Evolutionary conservation across 768 basidiomycete genomes (phyloP), one percentile per base, ranked within the genome.

Genomic region (Goffeauzyma gilvescens): DNA sequence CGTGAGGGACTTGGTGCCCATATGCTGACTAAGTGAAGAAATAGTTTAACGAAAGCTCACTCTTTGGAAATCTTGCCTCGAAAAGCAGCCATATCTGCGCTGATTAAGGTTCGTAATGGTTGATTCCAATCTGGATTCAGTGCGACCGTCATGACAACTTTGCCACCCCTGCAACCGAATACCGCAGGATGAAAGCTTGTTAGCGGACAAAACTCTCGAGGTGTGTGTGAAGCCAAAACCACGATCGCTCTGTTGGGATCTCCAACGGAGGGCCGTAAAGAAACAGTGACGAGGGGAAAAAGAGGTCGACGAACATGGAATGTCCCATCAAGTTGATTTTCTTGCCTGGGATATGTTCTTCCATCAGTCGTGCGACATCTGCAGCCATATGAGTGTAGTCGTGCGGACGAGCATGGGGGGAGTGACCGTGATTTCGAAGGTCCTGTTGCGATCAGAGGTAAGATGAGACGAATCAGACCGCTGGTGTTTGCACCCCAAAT

Each of bases 361-460:
- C 53, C 45, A 81, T 71, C 55, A 86, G 84, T 33, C 72, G 66
- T 1, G 76, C 62, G 10, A 90, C 72, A 53, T 93, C 87, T 4
- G 65, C 63, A 0, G 82, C 83, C 82, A 90, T 81, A 27, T 76
- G 70, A 8, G 65, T 57, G 58, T 90, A 89, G 12, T 72, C 75
- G 72, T 81, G 81, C 0, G 78, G 76, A 9, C 65, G 65, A 14
- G 66, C 69, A 58, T 85, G 84, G 0, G 81, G 83, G 0, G 84
- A 86, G 14, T 70, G 60, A 1, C 87, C 87, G 51, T 89, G 86
- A 55, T 90, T 93, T n/a, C 87, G 70, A 18, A 90, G 68, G 61
- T 93, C 81, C 81, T 82, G 50, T 36, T 6, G n/a, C 38, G 32
- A 46, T 23, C n/a, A n/a, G n/a, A n/a, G n/a, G n/a, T n/a, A n/a